Evolutionary conservation across 441 rosid species (phyloP), one percentile per base, ranked within the genome.

Genomic region (Pelargonium australe): DNA sequence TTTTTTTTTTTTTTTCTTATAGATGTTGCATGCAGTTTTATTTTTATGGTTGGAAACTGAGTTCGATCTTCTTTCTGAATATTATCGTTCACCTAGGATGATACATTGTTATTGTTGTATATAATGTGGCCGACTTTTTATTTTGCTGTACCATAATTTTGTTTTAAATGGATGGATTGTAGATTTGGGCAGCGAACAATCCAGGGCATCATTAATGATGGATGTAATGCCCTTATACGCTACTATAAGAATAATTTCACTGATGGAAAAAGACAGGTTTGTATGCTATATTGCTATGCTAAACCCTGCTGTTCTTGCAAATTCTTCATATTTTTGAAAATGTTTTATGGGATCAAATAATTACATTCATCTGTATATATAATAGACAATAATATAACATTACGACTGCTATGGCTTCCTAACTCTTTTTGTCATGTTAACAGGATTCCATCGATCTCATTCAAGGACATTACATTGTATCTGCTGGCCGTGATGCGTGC

Each of bases 381-480:
- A 37, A 37, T 37, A 37, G 41, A 37, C 41, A 37, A 37, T 37
- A 37, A 58, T 9, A 5, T 55, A 66, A 51, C 64, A 69, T 77
- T 3, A 23, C 65, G 64, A 68, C 8, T 43, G 55, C 43, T 13
- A 49, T 58, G 71, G 77, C 73, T 45, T 72, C 70, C 12, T 75
- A 57, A 60, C 55, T 63, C 31, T 66, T 57, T 68, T 72, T 72
- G 60, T 63, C 71, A 58, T 67, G 41, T 78, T 73, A 58, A 62
- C 70, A 78, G 99, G 98, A 95, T 83, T 87, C 98, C 28, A 95
- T 89, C 69, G 99, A 95, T 86, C 95, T 95, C 65, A 72, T 95
- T 78, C 99, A 95, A 82, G 99, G 98, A 67, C 99, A 95, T 75
- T 95, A 92, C 80, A 89, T 95, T 60, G 94, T 89, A 63, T 86